phyloP scores from a whole-genome alignment of 2,329 filamentous ascomycete genomes.

The Metarhizium sp. region DNA sequence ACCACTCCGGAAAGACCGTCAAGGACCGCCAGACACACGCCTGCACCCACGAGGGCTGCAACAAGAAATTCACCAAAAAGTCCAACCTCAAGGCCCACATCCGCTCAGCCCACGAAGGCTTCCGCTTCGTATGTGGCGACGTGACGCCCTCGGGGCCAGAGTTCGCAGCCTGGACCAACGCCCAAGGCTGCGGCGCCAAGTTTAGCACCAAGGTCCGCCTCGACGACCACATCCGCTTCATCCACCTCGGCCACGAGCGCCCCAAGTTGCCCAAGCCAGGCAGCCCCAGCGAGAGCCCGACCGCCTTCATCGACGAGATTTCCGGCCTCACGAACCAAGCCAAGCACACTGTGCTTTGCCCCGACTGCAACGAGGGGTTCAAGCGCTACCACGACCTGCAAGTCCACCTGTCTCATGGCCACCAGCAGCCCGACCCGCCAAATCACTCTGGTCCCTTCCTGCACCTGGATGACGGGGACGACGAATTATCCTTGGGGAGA shows the following conservation, averaged over 20 bases:
- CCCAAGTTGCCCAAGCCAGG: constrained; percentile 21
- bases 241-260: constrained; percentile 56
- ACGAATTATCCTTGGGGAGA: constrained; percentile 13
- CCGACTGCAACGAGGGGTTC: constrained; percentile 37
- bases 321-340: constrained; percentile 29
- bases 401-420: constrained; percentile 30
- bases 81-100: constrained; percentile 79
- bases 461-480: constrained; percentile 10
- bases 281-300: constrained; percentile 4
- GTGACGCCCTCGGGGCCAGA: constrained; percentile 49
- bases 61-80: constrained; percentile 68
- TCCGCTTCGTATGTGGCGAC: constrained; percentile 70
- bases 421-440: constrained; percentile 6
- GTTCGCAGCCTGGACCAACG: constrained; percentile 53
- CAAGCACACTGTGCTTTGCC: constrained; percentile 35
- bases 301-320: constrained; percentile 32
- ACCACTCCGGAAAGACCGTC: constrained; percentile 56
- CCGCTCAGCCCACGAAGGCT: constrained; percentile 65
- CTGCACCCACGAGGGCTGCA: constrained; percentile 61
- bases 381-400: constrained; percentile 41
- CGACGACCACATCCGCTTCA: constrained; percentile 75
- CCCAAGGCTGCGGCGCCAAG: constrained; percentile 61
- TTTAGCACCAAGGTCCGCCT: constrained; percentile 72
- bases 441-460: constrained; percentile 15
- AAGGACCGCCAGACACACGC: constrained; percentile 55